phyloP scores from a whole-genome alignment of 1,284 basidiomycete genomes.

The Boletus holoroseus region DNA sequence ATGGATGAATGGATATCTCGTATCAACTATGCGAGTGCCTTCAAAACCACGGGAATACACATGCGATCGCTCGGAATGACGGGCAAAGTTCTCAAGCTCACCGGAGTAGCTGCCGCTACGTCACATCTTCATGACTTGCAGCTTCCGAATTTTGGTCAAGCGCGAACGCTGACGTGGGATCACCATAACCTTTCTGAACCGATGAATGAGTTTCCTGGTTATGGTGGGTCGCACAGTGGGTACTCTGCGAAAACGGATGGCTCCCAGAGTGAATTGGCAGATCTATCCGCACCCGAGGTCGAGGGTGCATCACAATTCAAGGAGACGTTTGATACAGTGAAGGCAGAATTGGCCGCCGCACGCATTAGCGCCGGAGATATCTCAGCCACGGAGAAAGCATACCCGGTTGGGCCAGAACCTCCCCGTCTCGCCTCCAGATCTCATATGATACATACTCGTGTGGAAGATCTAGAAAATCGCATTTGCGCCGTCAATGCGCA shows the following conservation, averaged over 20 bases:
- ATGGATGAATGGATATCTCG: slow-evolving; percentile 89
- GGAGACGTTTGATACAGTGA: slow-evolving; percentile 80
- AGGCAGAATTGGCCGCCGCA: slow-evolving; percentile 68
- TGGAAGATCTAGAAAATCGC: slow-evolving; percentile 58
- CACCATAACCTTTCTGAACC: slow-evolving; percentile 27
- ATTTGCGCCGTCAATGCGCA: slow-evolving; percentile 54
- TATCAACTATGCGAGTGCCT: slow-evolving; percentile 93
- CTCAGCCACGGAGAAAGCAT: slow-evolving; percentile 6
- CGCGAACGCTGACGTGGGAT: slow-evolving; percentile 45
- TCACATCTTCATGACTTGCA: slow-evolving; percentile 70
- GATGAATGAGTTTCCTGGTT: slow-evolving; percentile 4
- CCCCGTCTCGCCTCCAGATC: slow-evolving; percentile 37
- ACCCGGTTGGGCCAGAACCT: slow-evolving; percentile 6
- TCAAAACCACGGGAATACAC: slow-evolving; percentile 80
- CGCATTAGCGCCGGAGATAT: slow-evolving; percentile 25
- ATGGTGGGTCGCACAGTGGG: slow-evolving; percentile 21
- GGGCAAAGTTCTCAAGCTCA: slow-evolving; percentile 64
- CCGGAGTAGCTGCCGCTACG: slow-evolving; percentile 77
- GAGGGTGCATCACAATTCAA: slow-evolving; percentile 63
- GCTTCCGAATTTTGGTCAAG: slow-evolving; percentile 29
- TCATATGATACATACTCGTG: slow-evolving; percentile 55
- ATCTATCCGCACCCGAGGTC: slow-evolving; percentile 44
- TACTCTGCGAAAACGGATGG: slow-evolving; percentile 29
- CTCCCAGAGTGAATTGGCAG: slow-evolving; percentile 36
- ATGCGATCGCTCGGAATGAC: slow-evolving; percentile 75